These are phyloP conservation scores for Escovopsis sp. DNA, from an alignment of 2,329 filamentous ascomycete species.

Conservation along the genomic window DNA sequence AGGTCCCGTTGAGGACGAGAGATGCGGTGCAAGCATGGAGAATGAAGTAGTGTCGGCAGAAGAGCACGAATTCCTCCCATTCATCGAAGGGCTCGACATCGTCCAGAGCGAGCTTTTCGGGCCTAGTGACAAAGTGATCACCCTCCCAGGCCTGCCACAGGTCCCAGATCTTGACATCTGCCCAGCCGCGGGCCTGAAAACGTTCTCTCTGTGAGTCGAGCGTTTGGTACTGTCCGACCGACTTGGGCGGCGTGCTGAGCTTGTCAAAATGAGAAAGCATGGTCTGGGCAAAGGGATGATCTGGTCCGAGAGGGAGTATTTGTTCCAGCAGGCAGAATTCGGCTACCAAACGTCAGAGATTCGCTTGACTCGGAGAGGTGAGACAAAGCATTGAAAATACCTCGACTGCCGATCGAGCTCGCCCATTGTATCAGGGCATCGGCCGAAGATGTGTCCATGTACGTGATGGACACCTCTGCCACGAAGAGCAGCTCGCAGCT, in stretches of 20 bases:
- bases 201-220: slow-evolving; percentile 50
- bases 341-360: slow-evolving; percentile 26
- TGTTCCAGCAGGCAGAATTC: slow-evolving; percentile 82
- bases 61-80: slow-evolving; percentile 87
- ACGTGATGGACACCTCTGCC: slow-evolving; percentile 82
- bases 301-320: slow-evolving; percentile 59
- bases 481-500: slow-evolving; percentile 58
- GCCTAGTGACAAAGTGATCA: slow-evolving; percentile 43
- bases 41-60: slow-evolving; percentile 71
- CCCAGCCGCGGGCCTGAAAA: slow-evolving; percentile 57
- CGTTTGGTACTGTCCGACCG: slow-evolving; percentile 54
- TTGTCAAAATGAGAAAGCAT: slow-evolving; percentile 79
- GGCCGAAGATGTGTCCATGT: slow-evolving; percentile 63
- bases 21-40: slow-evolving; percentile 36
- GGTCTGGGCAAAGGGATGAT: slow-evolving; percentile 71
- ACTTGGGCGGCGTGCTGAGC: slow-evolving; percentile 61
- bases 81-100: slow-evolving; percentile 76
- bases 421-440: slow-evolving; percentile 68
- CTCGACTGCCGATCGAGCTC: slow-evolving; percentile 49
- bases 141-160: slow-evolving; percentile 76
- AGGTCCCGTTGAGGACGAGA: too few relatives aligned
- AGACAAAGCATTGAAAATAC: slow-evolving; percentile 26
- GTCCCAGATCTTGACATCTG: slow-evolving; percentile 43
- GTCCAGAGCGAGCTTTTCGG: slow-evolving; percentile 49
- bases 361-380: not conserved